A percentile compares a stretch with the other conserved stretches of the same genome.
Evolutionary conservation across 306 rosid species (phyloP).

Genomic region (Corylus americana): DNA sequence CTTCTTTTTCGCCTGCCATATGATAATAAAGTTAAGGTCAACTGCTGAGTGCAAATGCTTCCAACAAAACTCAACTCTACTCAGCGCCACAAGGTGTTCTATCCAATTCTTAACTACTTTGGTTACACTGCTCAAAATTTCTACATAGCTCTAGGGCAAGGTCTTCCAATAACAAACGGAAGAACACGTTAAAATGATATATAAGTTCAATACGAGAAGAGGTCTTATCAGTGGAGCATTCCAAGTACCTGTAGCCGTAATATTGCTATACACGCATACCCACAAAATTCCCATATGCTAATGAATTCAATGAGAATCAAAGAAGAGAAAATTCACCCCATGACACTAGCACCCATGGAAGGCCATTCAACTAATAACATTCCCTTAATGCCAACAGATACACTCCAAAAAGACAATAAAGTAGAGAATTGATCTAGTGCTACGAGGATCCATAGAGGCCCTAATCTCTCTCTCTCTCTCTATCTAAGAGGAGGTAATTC

Average conservation of each 20-base stretch:
- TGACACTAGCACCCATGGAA: neutral
- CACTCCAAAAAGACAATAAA: neutral
- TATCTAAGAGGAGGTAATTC: neutral
- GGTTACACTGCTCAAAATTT: neutral
- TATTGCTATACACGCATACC: neutral
- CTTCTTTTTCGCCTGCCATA: conserved; percentile 52
- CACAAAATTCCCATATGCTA: neutral
- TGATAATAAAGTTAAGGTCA: conserved; percentile 14
- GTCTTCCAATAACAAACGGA: neutral
- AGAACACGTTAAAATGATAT: neutral
- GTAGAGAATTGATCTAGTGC: neutral
- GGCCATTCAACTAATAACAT: no score
- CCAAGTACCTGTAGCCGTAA: neutral
- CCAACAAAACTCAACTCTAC: conserved; percentile 18
- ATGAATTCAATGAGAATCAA: neutral
- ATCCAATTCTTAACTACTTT: neutral
- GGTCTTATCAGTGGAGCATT: neutral
- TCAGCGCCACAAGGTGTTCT: neutral
- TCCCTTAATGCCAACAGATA: neutral
- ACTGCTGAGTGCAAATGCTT: conserved; percentile 12
- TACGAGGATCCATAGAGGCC: neutral
- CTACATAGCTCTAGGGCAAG: neutral
- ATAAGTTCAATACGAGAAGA: neutral
- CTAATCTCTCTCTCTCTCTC: neutral
- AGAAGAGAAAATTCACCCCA: neutral